Conservation (phyloP, 768 basidiomycete genomes). For the Suillus paluster region DNA sequence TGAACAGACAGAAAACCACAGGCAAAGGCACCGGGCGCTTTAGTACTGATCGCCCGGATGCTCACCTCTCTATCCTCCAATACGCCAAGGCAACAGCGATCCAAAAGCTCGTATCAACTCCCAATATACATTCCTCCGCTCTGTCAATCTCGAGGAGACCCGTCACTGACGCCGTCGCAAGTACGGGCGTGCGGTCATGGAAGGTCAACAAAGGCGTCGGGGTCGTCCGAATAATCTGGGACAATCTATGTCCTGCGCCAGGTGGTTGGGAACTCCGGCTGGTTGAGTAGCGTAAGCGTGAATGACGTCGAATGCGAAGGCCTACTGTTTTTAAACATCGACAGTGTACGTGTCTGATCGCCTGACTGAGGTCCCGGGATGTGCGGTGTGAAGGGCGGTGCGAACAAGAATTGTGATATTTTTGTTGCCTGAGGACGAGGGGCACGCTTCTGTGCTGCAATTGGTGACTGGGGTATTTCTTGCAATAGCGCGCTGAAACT, state of each 20-base stretch:
- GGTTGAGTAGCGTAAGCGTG: constrained; percentile 44
- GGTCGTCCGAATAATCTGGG: constrained; percentile 26
- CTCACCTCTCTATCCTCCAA: constrained; percentile 74
- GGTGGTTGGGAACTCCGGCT: constrained; percentile 21
- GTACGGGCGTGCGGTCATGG: constrained; percentile 72
- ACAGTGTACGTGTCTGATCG: constrained; percentile 51
- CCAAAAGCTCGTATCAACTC: constrained; percentile 81
- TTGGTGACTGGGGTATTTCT: constrained; percentile 14
- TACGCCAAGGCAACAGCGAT: constrained; percentile 76
- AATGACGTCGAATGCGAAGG: constrained; percentile 69
- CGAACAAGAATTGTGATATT: constrained; percentile 56
- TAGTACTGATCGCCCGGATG: neutral
- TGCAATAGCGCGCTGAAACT: constrained; percentile 35
- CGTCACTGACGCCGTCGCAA: constrained; percentile 58
- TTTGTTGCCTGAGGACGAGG: constrained; percentile 19
- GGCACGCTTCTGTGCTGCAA: constrained; percentile 4
- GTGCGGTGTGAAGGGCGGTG: constrained; percentile 47
- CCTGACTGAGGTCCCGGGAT: constrained; percentile 31
- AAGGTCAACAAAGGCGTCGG: constrained; percentile 63
- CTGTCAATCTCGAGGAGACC: constrained; percentile 69
- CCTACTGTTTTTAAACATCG: constrained; percentile 49
- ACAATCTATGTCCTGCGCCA: constrained; percentile 19
- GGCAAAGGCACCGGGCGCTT: neutral
- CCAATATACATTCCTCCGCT: constrained; percentile 57
- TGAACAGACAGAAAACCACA: no score